Base-by-base conservation (phyloP, 805 yeast genomes). In the Monosporozyma aerobia region DNA sequence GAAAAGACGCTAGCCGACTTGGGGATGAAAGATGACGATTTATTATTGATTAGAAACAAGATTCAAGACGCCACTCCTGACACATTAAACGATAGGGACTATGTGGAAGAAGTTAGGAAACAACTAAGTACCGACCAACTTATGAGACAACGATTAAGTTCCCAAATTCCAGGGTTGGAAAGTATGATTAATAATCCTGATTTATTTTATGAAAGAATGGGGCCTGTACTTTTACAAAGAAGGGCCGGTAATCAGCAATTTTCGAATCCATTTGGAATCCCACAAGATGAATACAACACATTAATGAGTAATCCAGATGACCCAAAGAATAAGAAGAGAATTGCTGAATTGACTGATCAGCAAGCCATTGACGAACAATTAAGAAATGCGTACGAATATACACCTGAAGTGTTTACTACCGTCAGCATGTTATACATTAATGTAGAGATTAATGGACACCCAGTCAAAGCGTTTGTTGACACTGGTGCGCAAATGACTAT, bases 401-500 rank as follows among this genome's bases (percentile, higher is more conserved):
- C 92, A 4, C 99, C 99, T 0, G 99, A 94, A 66, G 77, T 87
- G 39, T 94, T 94, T 70, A 83, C 90, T 0, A 69, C 77, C 0
- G 95, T 92, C 3, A 79, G 79, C 33, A 90, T 94, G 96, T 76
- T 94, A 41, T 92, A 84, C 68, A 81, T 94, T 14, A 76, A 82
- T 52, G 75, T 89, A 43, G 83, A 80, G 58, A 84, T 92, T 39
- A 90, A 94, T 62, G 92, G 94, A 1, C 74, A 77, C 47, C 82
- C 83, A 23, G 85, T 90, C 2, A 87, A 87, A 65, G 98, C 98
- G 0, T 89, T 94, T 72, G 95, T 94, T 5, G 99, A 94, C 66
- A 82, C 97, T 0, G 99, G 99, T 2, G 98, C 99, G 0, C 97
- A 90, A 67, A 74, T 81, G 30, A 90, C 99, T 0, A 83, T 94